Percentiles rank a stretch among this genome's conserved stretches.
phyloP scores from a whole-genome alignment of 306 rosid species.

The Castanospermum australe region DNA sequence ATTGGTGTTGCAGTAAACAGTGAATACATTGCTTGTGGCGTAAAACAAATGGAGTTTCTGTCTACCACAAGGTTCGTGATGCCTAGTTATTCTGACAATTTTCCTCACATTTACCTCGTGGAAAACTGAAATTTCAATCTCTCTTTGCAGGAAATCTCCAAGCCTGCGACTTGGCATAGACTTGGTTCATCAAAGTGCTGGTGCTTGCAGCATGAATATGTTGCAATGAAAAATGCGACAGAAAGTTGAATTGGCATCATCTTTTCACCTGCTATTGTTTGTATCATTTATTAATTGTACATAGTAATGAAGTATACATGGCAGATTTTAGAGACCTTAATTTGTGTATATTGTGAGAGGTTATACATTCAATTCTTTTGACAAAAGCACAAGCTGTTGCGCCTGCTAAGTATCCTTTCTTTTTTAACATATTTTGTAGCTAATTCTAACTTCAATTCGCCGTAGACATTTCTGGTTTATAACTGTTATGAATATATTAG shows the following conservation, averaged over 20 bases:
- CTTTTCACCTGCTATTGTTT: neutral
- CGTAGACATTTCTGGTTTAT: too few relatives aligned
- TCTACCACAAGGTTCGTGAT: slow-evolving; percentile 58
- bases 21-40: slow-evolving; percentile 66
- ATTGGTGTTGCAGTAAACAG: slow-evolving; percentile 60
- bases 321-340: neutral
- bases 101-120: neutral
- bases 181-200: slow-evolving; percentile 60
- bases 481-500: too few relatives aligned
- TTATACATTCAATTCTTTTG: too few relatives aligned
- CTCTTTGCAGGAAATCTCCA: slow-evolving; percentile 50
- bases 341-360: too few relatives aligned
- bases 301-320: neutral
- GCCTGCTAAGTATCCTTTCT: too few relatives aligned
- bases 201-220: slow-evolving; percentile 50
- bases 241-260: neutral
- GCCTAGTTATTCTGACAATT: neutral
- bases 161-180: slow-evolving; percentile 58
- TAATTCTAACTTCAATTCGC: too few relatives aligned
- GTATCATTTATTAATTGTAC: neutral
- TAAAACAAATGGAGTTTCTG: slow-evolving; percentile 59
- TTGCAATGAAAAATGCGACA: too few relatives aligned
- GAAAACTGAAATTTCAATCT: neutral
- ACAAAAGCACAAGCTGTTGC: too few relatives aligned
- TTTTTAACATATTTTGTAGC: too few relatives aligned